These are phyloP conservation scores for Verticillium albo-atrum DNA, from an alignment of 2,329 filamentous ascomycete species.

Conservation along the genomic window DNA sequence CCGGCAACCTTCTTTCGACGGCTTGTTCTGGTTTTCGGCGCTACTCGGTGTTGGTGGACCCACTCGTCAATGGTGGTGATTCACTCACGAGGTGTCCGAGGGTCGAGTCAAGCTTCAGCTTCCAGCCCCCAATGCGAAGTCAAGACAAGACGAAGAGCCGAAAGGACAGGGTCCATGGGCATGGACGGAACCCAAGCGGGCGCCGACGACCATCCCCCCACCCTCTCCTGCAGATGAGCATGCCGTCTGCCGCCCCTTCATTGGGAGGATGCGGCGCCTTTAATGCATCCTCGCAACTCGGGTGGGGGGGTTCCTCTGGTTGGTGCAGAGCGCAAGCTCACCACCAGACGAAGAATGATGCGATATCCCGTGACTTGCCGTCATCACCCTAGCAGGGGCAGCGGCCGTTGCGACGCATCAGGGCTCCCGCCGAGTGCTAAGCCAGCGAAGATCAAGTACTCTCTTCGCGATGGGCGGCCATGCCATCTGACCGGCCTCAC, in stretches of 20 bases:
- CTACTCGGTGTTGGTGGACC: not conserved
- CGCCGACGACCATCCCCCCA: not conserved
- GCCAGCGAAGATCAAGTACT: not conserved
- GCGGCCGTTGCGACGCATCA: not conserved
- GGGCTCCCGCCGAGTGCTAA: not conserved
- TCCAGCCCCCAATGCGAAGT: not conserved
- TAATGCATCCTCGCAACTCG: not conserved
- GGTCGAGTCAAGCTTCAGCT: not conserved
- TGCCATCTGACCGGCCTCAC: not conserved
- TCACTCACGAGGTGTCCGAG: not conserved
- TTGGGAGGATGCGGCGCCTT: not conserved
- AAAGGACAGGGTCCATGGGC: not conserved
- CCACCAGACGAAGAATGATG: slow-evolving; percentile 39
- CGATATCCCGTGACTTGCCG: slow-evolving; percentile 55
- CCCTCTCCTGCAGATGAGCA: not conserved
- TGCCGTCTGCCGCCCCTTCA: not conserved
- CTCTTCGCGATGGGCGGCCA: not conserved
- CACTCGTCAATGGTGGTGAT: not conserved
- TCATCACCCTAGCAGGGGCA: slow-evolving; percentile 15
- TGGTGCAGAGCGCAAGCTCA: not conserved
- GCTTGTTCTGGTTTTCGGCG: not conserved
- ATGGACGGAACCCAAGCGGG: not conserved
- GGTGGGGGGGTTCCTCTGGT: not conserved
- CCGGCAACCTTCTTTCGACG: not conserved
- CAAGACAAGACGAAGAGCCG: not conserved